Conservation (phyloP, 2,329 filamentous ascomycete genomes). For the Penicillium freii region DNA sequence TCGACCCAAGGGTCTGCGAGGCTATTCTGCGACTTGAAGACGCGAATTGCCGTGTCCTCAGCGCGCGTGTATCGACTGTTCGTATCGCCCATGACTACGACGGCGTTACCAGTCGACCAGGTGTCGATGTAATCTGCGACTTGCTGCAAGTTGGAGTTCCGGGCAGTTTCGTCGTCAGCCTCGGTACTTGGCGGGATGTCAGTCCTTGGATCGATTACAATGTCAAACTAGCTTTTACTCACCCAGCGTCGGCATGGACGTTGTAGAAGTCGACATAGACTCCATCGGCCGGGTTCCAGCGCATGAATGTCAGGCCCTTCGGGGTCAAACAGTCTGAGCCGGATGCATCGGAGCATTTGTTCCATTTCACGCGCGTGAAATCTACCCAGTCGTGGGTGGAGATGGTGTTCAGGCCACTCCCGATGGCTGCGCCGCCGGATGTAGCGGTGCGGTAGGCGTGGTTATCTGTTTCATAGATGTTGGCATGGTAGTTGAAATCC, state of each 20-base stretch:
- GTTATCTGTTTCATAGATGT: conserved; percentile 56
- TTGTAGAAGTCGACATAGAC: conserved; percentile 65
- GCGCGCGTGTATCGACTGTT: conserved; percentile 63
- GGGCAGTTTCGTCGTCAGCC: conserved; percentile 53
- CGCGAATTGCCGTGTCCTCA: conserved; percentile 50
- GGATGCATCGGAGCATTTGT: conserved; percentile 50
- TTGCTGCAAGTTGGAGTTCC: conserved; percentile 60
- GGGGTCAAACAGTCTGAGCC: conserved; percentile 63
- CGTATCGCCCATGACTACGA: conserved; percentile 64
- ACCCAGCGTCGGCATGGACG: conserved; percentile 64
- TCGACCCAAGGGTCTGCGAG: conserved; percentile 62
- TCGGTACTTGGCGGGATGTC: conserved; percentile 38
- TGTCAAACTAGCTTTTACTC: background rate
- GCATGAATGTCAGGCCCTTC: conserved; percentile 69
- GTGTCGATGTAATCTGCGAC: conserved; percentile 57
- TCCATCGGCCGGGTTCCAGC: conserved; percentile 51
- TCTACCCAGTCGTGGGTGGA: conserved; percentile 58
- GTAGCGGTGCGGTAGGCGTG: conserved; percentile 59
- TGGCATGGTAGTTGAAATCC: conserved; percentile 67
- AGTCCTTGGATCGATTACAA: background rate
- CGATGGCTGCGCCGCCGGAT: conserved; percentile 63
- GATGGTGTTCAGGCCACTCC: conserved; percentile 63
- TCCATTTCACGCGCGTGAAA: conserved; percentile 60
- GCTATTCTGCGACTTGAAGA: conserved; percentile 53
- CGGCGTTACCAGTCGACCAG: conserved; percentile 59